Evolutionary conservation across 192 early-diverging fungal species (phyloP), one percentile per base, ranked within the genome.

Genomic region (Backusella sp.): DNA sequence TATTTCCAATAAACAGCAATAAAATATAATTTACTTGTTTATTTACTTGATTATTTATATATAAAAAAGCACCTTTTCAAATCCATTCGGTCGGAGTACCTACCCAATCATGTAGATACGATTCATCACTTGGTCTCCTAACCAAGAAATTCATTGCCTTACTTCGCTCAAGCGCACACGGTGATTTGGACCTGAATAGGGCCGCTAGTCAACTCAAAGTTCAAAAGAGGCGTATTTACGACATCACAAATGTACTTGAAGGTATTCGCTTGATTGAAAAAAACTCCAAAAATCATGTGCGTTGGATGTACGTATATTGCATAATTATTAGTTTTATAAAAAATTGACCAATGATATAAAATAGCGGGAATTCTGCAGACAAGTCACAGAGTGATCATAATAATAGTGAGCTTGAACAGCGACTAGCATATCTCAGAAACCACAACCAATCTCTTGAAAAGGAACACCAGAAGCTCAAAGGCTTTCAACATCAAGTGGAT

Each of bases 211-310:
- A 86, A 65, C 80, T 91, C 32, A 80, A 84, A 1, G 90, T 91
- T 6, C 90, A 91, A 72, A 91, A 91, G 73, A 85, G 90, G 52
- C 83, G 90, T 35, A 91, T 91, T 56, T 91, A 91, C 70, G 90
- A 91, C 56, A 91, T 91, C 52, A 91, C 90, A 30, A 89, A 90
- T 74, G 90, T 91, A 9, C 79, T 91, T 36, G 90, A 91, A 78
- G 90, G 90, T 2, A 88, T 91, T 53, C 78, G 85, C 26, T 75
- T 91, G 30, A 89, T 90, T 49, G 88, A 92, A 73, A 92, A 92
- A 75, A 88, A 84, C 69, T 88, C 88, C 7, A 89, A 89, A 77
- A 91, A 91, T 77, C 88, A 90, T 82, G 88, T 91, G 34, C 83
- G 88, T 59, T 90, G 90, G 89, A 91, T 85, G 90, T 91, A 85